Conservation (phyloP, 352 stramenopile species). For the Globisporangium spiculum region DNA sequence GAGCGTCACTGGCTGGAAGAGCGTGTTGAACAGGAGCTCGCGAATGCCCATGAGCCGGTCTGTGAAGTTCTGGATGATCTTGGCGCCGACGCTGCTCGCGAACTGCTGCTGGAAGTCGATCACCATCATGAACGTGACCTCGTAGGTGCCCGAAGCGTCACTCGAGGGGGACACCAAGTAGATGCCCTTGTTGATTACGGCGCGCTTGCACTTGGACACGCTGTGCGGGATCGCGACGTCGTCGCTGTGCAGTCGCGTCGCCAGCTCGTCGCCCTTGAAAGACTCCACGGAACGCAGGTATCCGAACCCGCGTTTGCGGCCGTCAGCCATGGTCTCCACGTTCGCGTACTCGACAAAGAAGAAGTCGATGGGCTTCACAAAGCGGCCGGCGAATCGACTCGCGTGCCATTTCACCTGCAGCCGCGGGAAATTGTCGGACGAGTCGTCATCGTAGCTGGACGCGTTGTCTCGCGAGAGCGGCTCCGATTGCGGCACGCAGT, state of each 20-base stretch:
- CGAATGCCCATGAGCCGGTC: constrained; percentile 76
- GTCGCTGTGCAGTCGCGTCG: constrained; percentile 59
- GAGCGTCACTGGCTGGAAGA: constrained; percentile 70
- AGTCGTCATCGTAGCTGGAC: constrained; percentile 44
- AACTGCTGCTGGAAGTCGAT: constrained; percentile 87
- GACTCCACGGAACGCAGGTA: constrained; percentile 81
- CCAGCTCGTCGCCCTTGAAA: constrained; percentile 79
- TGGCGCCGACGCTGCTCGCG: constrained; percentile 42
- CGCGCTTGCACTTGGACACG: constrained; percentile 85
- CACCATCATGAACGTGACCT: constrained; percentile 84
- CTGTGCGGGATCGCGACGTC: constrained; percentile 64
- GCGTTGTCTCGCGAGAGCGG: constrained; percentile 33
- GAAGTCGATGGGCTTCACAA: constrained; percentile 83
- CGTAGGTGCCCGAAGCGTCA: constrained; percentile 45
- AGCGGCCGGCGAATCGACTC: constrained; percentile 73
- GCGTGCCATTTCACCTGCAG: constrained; percentile 86
- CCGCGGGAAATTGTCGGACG: constrained; percentile 48
- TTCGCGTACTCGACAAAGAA: constrained; percentile 88
- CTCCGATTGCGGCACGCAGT: constrained; percentile 14
- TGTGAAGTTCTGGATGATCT: constrained; percentile 80
- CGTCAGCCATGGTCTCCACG: constrained; percentile 63
- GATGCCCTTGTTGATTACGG: constrained; percentile 78
- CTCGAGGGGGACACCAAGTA: constrained; percentile 54
- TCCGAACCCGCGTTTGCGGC: constrained; percentile 62
- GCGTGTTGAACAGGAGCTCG: constrained; percentile 81